Evolutionary conservation across 1,139 yeast genomes (phyloP).

Genomic region (Taphrina communis): DNA sequence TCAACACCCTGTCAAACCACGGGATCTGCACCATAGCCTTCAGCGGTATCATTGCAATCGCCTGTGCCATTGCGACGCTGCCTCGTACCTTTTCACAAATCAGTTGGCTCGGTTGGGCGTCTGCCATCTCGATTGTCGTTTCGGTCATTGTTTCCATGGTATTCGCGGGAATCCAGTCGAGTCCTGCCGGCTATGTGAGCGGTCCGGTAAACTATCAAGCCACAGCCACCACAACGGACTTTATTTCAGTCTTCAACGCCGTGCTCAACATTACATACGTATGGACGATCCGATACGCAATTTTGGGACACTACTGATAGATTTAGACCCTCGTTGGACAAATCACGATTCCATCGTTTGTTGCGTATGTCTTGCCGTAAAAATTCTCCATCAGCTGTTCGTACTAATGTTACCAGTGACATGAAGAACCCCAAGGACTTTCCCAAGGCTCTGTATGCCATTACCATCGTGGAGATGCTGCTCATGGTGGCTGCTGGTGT

Average conservation of each 20-base stretch:
- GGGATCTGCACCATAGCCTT: conserved; percentile 62
- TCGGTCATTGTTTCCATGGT: conserved; percentile 62
- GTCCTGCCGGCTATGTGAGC: conserved; percentile 55
- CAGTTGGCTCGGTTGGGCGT: conserved; percentile 56
- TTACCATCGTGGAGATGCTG: conserved; percentile 59
- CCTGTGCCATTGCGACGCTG: conserved; percentile 52
- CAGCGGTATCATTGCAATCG: conserved; percentile 57
- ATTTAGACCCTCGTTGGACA: conserved; percentile 63
- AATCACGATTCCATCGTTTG: conserved; percentile 66
- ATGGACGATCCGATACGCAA: neutral
- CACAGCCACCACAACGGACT: conserved; percentile 61
- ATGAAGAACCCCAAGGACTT: conserved; percentile 66
- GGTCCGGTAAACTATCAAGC: conserved; percentile 53
- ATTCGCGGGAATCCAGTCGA: conserved; percentile 62
- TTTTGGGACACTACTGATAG: neutral
- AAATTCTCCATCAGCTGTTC: neutral
- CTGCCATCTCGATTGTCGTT: conserved; percentile 64
- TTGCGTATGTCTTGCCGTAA: conserved; percentile 46
- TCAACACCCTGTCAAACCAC: conserved; percentile 62
- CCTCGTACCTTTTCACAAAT: conserved; percentile 64
- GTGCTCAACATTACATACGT: conserved; percentile 55
- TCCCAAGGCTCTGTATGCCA: conserved; percentile 62
- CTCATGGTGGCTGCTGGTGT: conserved; percentile 63
- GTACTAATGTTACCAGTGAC: conserved; percentile 52
- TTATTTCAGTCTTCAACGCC: conserved; percentile 61